These are phyloP conservation scores for Erythrophleum ivorense DNA, from an alignment of 331 rosid species.

Conservation along the genomic window DNA sequence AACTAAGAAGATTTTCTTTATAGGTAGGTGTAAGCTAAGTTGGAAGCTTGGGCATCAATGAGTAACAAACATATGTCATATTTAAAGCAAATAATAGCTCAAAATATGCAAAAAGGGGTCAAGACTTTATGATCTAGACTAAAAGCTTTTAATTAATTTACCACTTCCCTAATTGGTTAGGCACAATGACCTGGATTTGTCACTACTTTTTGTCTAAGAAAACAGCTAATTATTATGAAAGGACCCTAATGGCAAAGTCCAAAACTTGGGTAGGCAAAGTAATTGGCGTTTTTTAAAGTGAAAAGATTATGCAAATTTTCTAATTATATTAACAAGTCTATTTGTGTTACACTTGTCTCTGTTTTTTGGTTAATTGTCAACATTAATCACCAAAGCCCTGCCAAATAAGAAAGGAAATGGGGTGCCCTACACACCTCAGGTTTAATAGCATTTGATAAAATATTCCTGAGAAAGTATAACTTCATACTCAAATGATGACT, in stretches of 20 bases:
- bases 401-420: slow-evolving; percentile 34
- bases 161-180: slow-evolving; percentile 54
- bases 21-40: slow-evolving; percentile 21
- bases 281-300: slow-evolving; percentile 41
- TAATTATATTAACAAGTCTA: slow-evolving; percentile 1
- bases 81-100: slow-evolving; percentile 36
- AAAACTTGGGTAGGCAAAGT: slow-evolving; percentile 50
- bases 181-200: slow-evolving; percentile 45
- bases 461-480: neutral
- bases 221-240: slow-evolving; percentile 52
- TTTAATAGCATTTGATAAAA: slow-evolving; percentile 14
- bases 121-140: slow-evolving; percentile 24
- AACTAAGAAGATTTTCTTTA: neutral
- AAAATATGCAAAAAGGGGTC: slow-evolving; percentile 22
- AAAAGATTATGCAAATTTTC: slow-evolving; percentile 33
- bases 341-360: slow-evolving; percentile 41
- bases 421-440: neutral
- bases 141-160: slow-evolving; percentile 39
- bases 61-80: slow-evolving; percentile 34
- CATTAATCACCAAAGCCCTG: slow-evolving; percentile 45
- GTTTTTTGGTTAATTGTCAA: slow-evolving; percentile 52
- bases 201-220: slow-evolving; percentile 55
- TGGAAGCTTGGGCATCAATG: slow-evolving; percentile 32
- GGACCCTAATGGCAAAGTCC: slow-evolving; percentile 47
- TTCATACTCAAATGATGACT: neutral